Evolutionary conservation across 1,139 yeast genomes (phyloP), one percentile per base, ranked within the genome.

Genomic region (Pichia inconspicua): DNA sequence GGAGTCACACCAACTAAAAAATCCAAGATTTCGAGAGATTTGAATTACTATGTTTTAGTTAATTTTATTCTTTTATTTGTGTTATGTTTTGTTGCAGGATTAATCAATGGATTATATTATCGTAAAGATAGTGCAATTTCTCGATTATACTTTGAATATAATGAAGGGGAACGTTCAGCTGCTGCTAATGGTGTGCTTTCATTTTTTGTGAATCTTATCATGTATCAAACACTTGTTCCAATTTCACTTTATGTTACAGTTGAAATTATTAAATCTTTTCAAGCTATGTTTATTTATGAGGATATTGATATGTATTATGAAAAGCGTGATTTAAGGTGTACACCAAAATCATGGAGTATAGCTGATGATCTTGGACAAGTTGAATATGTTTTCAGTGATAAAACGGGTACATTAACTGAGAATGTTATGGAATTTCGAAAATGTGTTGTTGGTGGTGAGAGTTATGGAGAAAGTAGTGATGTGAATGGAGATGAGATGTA

Each of bases 321-420:
- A 42, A 66, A 59, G 49, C 64, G 78, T 49, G 82, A 78, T 61
- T 76, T 71, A 55, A 82, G 82, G 0, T 78, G 84, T 60, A 74
- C 77, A 2, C 83, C 83, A 0, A 77, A 77, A 56, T 72, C 81
- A 1, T 78, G 84, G 84, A 73, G 75, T 48, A 77, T 78, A 45
- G 76, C 82, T 14, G 84, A 78, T 64, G 84, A 78, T 60, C 68
- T 78, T 56, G 84, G 84, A n/a, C 84, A 78, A 61, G 77, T 78
- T 50, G 82, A 78, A 59, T 78, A 78, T 57, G 71, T 78, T 44
- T 78, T 78, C 61, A 75, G 81, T 66, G 83, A 78, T 62, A 78
- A 78, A 54, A 78, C 83, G 0, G 83, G 83, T 36, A 78, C 83
- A 0, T 66, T 78, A 50, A 78, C 83, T 3, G 82, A 77, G 58